phyloP scores from a whole-genome alignment of 176 grass and related monocot genomes.

The Oryza meridionalis region DNA sequence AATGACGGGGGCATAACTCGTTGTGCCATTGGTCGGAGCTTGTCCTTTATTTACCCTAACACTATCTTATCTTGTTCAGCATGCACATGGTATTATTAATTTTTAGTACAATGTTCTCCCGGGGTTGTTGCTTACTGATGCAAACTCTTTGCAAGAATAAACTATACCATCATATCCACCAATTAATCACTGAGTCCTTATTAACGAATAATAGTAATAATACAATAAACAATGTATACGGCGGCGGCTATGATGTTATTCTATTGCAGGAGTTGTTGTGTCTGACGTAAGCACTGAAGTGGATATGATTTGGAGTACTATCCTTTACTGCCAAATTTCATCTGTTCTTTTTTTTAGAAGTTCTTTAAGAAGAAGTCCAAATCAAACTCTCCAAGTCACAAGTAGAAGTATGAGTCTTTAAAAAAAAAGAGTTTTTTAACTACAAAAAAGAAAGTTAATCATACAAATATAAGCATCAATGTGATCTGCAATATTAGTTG shows the following conservation, averaged over 20 bases:
- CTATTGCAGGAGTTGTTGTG: neutral
- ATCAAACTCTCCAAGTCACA: neutral
- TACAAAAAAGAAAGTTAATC: no score
- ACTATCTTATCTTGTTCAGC: neutral
- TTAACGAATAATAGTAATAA: neutral
- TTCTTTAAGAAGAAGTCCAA: neutral
- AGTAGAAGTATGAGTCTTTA: neutral
- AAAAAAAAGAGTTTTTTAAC: neutral
- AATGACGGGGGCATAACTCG: neutral
- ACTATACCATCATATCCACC: neutral
- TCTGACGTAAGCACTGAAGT: neutral
- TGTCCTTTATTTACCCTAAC: neutral
- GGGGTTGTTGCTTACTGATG: neutral
- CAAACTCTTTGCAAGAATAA: neutral
- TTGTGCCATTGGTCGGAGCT: neutral
- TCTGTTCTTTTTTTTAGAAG: neutral
- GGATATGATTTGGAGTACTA: neutral
- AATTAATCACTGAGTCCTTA: conserved; percentile 4
- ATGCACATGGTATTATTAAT: neutral
- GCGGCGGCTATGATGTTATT: neutral
- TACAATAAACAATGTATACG: neutral
- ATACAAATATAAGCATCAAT: neutral
- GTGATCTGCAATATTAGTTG: neutral
- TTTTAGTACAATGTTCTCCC: neutral
- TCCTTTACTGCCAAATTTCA: neutral